A percentile compares a stretch with the other conserved stretches of the same genome.
Conservation (phyloP, 257 asterid genomes). For the Solanum verrucosum region DNA sequence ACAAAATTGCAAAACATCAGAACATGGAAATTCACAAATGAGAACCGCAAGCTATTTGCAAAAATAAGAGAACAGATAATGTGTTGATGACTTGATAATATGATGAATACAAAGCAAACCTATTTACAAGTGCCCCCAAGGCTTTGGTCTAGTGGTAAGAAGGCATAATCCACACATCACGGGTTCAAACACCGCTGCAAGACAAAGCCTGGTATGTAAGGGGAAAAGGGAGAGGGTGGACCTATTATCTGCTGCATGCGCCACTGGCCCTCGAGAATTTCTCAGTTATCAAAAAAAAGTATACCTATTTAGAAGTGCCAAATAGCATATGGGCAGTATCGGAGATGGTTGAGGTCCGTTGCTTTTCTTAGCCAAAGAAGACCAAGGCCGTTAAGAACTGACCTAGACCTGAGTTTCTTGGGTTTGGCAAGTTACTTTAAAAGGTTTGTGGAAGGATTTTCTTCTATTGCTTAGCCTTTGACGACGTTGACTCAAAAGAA, state of each 20-base stretch:
- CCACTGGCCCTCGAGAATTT: background rate
- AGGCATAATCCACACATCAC: background rate
- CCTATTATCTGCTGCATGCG: background rate
- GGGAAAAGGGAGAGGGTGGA: background rate
- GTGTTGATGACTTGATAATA: background rate
- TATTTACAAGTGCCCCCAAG: background rate
- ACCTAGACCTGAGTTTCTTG: too few relatives aligned
- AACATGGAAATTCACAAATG: background rate
- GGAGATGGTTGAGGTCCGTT: too few relatives aligned
- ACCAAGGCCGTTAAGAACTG: too few relatives aligned
- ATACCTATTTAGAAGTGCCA: background rate
- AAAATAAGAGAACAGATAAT: background rate
- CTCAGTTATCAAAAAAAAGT: background rate
- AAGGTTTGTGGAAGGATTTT: too few relatives aligned
- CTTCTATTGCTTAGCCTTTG: too few relatives aligned
- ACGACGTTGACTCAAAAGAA: too few relatives aligned
- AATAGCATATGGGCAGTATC: background rate
- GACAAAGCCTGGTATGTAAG: background rate
- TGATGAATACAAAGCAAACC: background rate
- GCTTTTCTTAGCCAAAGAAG: too few relatives aligned
- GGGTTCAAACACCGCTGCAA: background rate
- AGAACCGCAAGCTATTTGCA: background rate
- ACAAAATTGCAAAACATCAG: slow-evolving; percentile 20
- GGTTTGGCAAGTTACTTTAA: too few relatives aligned
- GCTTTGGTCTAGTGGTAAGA: background rate